These are phyloP conservation scores for Lachancea quebecensis DNA, from an alignment of 805 yeast genomes.

Conservation along the genomic window DNA sequence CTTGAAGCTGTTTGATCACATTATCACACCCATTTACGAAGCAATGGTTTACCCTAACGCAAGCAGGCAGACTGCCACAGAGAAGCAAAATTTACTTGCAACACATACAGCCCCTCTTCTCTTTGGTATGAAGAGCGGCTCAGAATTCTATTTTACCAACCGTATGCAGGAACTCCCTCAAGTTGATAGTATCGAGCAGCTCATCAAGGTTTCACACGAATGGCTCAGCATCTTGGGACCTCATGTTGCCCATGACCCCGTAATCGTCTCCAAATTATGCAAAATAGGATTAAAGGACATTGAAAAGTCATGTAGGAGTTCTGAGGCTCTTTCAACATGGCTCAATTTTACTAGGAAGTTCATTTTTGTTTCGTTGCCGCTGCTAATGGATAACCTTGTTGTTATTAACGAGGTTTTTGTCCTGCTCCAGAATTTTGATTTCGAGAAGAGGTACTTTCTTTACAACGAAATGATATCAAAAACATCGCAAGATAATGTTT, in stretches of 20 bases:
- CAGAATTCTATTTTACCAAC: conserved; percentile 39
- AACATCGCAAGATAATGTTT: conserved; percentile 47
- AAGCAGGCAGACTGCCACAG: not conserved
- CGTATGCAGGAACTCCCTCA: conserved; percentile 43
- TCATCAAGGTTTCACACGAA: conserved; percentile 43
- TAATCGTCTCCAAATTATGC: conserved; percentile 50
- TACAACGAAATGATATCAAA: conserved; percentile 72
- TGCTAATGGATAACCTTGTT: conserved; percentile 50
- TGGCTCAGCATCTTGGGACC: conserved; percentile 51
- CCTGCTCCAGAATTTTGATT: conserved; percentile 46
- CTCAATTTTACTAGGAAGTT: conserved; percentile 55
- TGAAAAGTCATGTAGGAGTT: conserved; percentile 9
- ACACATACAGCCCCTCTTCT: not conserved
- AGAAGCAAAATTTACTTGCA: not conserved
- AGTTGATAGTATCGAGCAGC: conserved; percentile 35
- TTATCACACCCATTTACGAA: conserved; percentile 42
- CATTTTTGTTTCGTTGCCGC: conserved; percentile 55
- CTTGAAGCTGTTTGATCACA: conserved; percentile 41
- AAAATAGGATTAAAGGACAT: conserved; percentile 47
- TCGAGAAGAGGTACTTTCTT: conserved; percentile 62
- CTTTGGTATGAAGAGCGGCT: conserved; percentile 10
- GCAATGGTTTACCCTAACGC: conserved; percentile 1
- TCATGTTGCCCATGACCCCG: conserved; percentile 41
- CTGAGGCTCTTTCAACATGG: conserved; percentile 37
- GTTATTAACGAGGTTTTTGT: conserved; percentile 54